These are phyloP conservation scores for Acanthamoeba healyi DNA, from an alignment of 208 protist genomes.

Conservation along the genomic window DNA sequence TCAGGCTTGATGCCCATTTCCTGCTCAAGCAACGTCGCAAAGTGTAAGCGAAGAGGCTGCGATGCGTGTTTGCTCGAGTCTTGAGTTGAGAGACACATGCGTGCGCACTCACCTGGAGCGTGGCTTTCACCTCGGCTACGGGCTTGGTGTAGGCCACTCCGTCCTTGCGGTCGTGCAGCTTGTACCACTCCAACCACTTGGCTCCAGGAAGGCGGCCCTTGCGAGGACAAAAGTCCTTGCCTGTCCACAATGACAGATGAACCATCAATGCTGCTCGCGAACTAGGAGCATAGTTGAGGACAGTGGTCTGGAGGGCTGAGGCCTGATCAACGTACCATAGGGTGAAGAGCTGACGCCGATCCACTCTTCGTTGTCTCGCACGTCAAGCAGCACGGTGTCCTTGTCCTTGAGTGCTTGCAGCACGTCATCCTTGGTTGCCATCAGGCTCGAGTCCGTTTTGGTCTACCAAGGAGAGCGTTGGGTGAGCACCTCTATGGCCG, in stretches of 20 bases:
- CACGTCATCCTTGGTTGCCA: conserved; percentile 30
- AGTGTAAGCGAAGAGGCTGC: not conserved
- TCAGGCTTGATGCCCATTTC: conserved; percentile 2
- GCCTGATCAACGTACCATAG: not conserved
- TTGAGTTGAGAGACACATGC: no score
- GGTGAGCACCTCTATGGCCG: no score
- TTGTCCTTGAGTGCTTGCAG: not conserved
- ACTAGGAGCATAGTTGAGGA: no score
- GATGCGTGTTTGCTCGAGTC: no score
- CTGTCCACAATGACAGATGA: not conserved
- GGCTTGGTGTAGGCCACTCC: conserved; percentile 42
- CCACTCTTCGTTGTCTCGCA: conserved; percentile 18
- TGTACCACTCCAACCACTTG: conserved; percentile 59
- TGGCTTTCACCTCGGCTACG: not conserved
- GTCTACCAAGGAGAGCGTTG: not conserved
- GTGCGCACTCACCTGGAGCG: not conserved
- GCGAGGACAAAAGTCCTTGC: conserved; percentile 41
- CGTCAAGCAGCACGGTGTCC: conserved; percentile 28
- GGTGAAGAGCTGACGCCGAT: conserved; percentile 41
- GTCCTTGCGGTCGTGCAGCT: conserved; percentile 31
- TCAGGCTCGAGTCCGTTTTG: not conserved
- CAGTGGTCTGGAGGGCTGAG: not conserved
- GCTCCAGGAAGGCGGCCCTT: conserved; percentile 21
- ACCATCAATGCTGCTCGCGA: not conserved
- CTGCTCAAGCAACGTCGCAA: not conserved